Conservation (phyloP, 2,329 filamentous ascomycete species). For the Trichoderma cornu-damae region DNA sequence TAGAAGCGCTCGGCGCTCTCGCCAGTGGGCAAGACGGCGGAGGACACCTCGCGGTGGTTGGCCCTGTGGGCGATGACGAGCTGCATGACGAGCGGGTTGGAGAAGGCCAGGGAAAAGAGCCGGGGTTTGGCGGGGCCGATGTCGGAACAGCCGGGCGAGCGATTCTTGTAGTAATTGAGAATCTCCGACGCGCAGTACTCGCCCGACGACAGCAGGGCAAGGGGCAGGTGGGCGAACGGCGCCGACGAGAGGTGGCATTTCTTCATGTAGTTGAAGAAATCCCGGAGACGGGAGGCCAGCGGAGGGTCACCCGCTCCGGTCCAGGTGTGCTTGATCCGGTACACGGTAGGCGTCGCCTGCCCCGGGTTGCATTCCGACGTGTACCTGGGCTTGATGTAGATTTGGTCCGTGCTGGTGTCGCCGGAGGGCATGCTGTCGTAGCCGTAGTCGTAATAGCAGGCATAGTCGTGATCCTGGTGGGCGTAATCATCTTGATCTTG, state of each 20-base stretch:
- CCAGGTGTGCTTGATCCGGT: not conserved
- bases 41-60: conserved; percentile 35
- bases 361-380: too few relatives aligned
- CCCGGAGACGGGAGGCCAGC: not conserved
- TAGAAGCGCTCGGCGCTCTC: conserved; percentile 35
- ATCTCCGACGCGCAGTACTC: conserved; percentile 39
- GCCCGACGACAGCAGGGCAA: conserved; percentile 30
- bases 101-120: conserved; percentile 42
- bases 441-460: not conserved
- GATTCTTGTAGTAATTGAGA: conserved; percentile 41
- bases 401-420: not conserved
- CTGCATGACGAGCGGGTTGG: conserved; percentile 41
- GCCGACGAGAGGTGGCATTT: not conserved
- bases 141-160: conserved; percentile 41
- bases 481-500: too few relatives aligned
- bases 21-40: conserved; percentile 25
- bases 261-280: not conserved
- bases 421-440: not conserved
- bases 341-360: not conserved
- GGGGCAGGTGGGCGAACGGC: conserved; percentile 21
- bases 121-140: conserved; percentile 44
- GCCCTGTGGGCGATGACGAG: conserved; percentile 43
- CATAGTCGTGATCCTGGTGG: conserved; percentile 13
- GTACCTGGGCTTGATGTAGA: too few relatives aligned
- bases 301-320: not conserved